Evolutionary conservation across 345 rosid genomes (phyloP), one percentile per base, ranked within the genome.

Genomic region (Firmiana major): DNA sequence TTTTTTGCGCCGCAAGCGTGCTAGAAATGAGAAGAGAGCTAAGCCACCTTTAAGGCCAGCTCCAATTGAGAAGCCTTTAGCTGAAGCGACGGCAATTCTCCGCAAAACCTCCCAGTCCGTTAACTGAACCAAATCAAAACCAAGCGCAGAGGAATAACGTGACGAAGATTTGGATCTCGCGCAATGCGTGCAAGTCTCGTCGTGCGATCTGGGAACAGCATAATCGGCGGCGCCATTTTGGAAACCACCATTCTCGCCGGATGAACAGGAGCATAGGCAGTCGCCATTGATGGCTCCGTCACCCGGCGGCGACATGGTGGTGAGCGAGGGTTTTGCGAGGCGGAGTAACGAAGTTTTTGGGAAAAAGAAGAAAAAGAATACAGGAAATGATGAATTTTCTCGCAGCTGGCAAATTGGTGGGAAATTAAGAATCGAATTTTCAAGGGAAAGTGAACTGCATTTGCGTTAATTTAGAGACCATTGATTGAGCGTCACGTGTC

Each of bases 11-110:
- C 88, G 85, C 79, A 91, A 84, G 59, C 96, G 87, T 73, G 88
- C 85, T 7, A 95, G 83, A 83, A 93, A 78, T 3, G 97, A 88
- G 86, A 95, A 95, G 77, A 95, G 80, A 71, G 93, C 90, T 22
- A 95, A 83, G 75, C 99, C 99, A 22, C 99, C 99, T 90, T 93
- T 93, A 55, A 95, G 85, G 42, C 99, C 99, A 19, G 98, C 93
- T 70, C 99, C 99, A 46, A 95, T 92, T 34, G 98, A 87, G 88
- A 93, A 95, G 57, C 97, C 97, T 86, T 89, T 95, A 11, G 60
- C 84, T 2, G 93, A 87, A 70, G 99, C 97, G 10, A 85, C 81
- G 31, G 90, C 22, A 34, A 90, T 81, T 83, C 99, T 89, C 40
- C 87, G 73, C 31, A 95, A 80, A 86, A 87, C 92, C 63, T 93